Percentiles rank a stretch among this genome's conserved stretches.
Evolutionary conservation across 2,329 filamentous ascomycete genomes (phyloP).

Genomic region (Ophiostoma himal-ulmi): DNA sequence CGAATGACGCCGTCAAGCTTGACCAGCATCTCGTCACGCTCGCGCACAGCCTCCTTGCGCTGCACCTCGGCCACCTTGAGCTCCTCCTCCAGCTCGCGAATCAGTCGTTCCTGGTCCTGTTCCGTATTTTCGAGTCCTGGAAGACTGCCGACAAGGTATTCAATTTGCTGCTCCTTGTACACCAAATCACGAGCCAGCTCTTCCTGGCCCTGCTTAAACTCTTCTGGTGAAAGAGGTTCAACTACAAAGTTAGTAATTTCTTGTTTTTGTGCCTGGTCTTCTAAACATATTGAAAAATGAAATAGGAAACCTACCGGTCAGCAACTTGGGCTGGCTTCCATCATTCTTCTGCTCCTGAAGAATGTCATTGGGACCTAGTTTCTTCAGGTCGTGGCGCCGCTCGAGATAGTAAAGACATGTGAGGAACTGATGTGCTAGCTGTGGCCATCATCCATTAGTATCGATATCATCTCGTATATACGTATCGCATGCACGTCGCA

Average conservation of each 20-base stretch:
- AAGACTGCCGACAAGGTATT: conserved; percentile 65
- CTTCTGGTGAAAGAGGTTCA: conserved; percentile 55
- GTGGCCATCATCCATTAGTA: background rate
- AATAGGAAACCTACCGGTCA: conserved; percentile 20
- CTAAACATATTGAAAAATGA: background rate
- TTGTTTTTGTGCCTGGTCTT: background rate
- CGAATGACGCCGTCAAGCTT: conserved; percentile 58
- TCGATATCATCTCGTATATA: too few species aligned
- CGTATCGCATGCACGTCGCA: background rate
- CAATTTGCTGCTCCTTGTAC: conserved; percentile 76
- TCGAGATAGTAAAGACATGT: conserved; percentile 62
- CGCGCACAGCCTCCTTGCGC: conserved; percentile 56
- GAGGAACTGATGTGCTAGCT: conserved; percentile 65
- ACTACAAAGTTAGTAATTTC: conserved; percentile 37
- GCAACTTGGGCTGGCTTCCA: conserved; percentile 22
- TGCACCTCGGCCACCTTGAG: conserved; percentile 58
- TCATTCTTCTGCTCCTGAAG: conserved; percentile 49
- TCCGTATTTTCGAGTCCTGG: conserved; percentile 76
- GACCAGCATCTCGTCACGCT: conserved; percentile 55
- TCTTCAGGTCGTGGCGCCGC: conserved; percentile 61
- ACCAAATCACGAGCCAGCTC: conserved; percentile 73
- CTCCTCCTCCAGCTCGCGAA: conserved; percentile 60
- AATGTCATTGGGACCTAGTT: conserved; percentile 52
- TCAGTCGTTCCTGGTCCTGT: conserved; percentile 64
- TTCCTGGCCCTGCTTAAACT: conserved; percentile 60